Percentiles rank a stretch among this genome's conserved stretches.
Evolutionary conservation across 2,329 filamentous ascomycete genomes (phyloP).

Genomic region (Colletotrichum scovillei): DNA sequence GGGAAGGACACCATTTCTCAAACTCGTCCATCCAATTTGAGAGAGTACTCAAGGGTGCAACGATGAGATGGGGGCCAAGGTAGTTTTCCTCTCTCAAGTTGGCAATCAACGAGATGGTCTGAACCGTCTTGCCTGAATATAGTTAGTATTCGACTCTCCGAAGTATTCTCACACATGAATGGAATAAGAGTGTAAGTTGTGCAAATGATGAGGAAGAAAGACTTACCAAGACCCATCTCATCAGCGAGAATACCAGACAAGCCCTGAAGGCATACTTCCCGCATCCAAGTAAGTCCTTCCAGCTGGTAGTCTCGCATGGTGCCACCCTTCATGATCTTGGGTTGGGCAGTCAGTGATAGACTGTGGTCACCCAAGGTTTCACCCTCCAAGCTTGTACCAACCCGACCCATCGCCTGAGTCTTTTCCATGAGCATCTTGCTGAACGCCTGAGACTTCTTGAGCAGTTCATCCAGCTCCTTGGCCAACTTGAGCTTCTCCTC

Average conservation of each 20-base stretch:
- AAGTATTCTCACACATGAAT: background rate
- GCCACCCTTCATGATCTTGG: slow-evolving; percentile 84
- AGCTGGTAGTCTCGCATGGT: slow-evolving; percentile 95
- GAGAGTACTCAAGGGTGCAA: slow-evolving; percentile 89
- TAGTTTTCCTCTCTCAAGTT: slow-evolving; percentile 90
- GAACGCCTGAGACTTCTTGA: slow-evolving; percentile 70
- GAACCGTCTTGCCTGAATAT: slow-evolving; percentile 82
- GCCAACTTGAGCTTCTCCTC: slow-evolving; percentile 69
- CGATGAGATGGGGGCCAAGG: slow-evolving; percentile 87
- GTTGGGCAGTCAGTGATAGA: slow-evolving; percentile 85
- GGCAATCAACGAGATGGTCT: slow-evolving; percentile 89
- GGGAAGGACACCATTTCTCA: slow-evolving; percentile 86
- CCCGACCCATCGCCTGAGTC: slow-evolving; percentile 70
- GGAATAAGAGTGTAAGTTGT: background rate
- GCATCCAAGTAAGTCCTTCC: slow-evolving; percentile 96
- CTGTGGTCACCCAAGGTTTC: slow-evolving; percentile 72
- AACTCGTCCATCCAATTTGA: slow-evolving; percentile 98
- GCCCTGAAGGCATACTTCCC: slow-evolving; percentile 81
- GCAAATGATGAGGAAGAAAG: background rate
- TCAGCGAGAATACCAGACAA: slow-evolving; percentile 93
- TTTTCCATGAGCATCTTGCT: slow-evolving; percentile 73
- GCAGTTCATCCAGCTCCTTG: slow-evolving; percentile 67
- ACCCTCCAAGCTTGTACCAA: slow-evolving; percentile 70
- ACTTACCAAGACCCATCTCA: slow-evolving; percentile 84
- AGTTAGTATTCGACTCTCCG: slow-evolving; percentile 24